Conservation (phyloP, 305 asterid species). For the Stenogyne calaminthoides region DNA sequence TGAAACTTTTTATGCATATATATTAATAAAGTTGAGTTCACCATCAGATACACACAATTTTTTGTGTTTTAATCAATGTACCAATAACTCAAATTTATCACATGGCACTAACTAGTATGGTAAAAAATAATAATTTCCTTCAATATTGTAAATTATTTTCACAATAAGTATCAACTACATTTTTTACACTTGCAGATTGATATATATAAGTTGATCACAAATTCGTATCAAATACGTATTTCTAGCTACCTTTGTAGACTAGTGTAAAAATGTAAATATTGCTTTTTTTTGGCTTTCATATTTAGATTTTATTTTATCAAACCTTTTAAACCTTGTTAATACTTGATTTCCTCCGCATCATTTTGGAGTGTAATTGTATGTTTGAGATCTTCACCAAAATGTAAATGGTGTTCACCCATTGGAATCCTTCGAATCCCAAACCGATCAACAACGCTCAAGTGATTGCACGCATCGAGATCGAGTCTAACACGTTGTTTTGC, state of each 20-base stretch:
- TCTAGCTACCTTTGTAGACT: slow-evolving; percentile 33
- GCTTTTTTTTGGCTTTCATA: slow-evolving; percentile 21
- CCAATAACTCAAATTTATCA: background rate
- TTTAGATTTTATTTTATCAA: background rate
- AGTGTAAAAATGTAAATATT: slow-evolving; percentile 26
- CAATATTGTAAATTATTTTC: slow-evolving; percentile 13
- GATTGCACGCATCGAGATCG: slow-evolving; percentile 55
- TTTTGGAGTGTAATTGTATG: slow-evolving; percentile 56
- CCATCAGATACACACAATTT: too few species aligned
- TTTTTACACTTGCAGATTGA: background rate
- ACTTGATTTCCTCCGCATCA: slow-evolving; percentile 36
- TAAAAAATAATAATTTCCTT: background rate
- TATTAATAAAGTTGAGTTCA: too few species aligned
- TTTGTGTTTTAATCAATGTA: background rate
- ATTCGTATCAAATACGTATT: background rate
- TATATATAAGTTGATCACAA: background rate
- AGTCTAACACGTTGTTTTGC: slow-evolving; percentile 42
- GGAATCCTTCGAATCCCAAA: slow-evolving; percentile 71
- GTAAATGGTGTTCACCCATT: slow-evolving; percentile 75
- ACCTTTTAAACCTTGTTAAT: slow-evolving; percentile 30
- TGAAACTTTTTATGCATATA: too few species aligned
- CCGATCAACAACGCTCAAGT: slow-evolving; percentile 60
- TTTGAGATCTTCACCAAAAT: slow-evolving; percentile 63
- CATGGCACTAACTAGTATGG: background rate
- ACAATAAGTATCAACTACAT: slow-evolving; percentile 17